Percentiles rank a stretch among this genome's conserved stretches.
Conservation (phyloP, 495 filamentous ascomycete genomes). For the Hypoxylon intermedium region DNA sequence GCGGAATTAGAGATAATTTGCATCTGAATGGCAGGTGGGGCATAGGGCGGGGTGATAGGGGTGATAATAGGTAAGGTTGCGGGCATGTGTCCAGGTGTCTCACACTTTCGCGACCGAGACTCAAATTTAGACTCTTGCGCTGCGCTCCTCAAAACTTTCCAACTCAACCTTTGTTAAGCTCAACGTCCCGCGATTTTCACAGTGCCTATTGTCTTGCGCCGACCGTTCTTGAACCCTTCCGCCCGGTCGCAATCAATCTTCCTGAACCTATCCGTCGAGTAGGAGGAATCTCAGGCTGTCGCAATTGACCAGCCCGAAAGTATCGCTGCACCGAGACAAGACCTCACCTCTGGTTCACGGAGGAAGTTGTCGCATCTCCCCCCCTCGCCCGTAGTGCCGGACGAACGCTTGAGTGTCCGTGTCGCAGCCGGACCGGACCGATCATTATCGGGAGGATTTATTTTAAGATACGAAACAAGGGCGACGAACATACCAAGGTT, state of each 20-base stretch:
- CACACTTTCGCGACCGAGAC: not conserved
- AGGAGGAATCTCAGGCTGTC: constrained; percentile 2
- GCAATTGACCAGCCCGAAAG: not conserved
- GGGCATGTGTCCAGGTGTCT: not conserved
- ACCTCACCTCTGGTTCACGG: not conserved
- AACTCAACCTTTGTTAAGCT: too few species aligned
- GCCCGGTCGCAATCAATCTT: too few species aligned
- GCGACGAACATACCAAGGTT: constrained; percentile 7
- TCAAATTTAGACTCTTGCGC: constrained; percentile 1
- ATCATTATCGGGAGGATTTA: constrained; percentile 21
- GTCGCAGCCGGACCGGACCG: constrained; percentile 11
- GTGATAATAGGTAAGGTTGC: not conserved
- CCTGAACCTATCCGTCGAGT: constrained; percentile 4
- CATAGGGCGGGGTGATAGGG: constrained; percentile 32
- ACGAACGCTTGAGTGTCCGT: constrained; percentile 3
- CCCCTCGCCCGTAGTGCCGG: constrained; percentile 4
- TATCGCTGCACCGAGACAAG: constrained; percentile 10
- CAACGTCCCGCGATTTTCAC: too few species aligned
- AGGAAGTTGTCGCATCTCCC: constrained; percentile 8
- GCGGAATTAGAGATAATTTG: too few species aligned
- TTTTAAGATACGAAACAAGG: constrained; percentile 38
- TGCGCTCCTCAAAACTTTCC: constrained; percentile 1
- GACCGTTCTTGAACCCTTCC: too few species aligned
- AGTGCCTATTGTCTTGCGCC: too few species aligned
- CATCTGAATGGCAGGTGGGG: not conserved